Conservation (phyloP, 768 basidiomycete species). For the Boletus rubropictus region DNA sequence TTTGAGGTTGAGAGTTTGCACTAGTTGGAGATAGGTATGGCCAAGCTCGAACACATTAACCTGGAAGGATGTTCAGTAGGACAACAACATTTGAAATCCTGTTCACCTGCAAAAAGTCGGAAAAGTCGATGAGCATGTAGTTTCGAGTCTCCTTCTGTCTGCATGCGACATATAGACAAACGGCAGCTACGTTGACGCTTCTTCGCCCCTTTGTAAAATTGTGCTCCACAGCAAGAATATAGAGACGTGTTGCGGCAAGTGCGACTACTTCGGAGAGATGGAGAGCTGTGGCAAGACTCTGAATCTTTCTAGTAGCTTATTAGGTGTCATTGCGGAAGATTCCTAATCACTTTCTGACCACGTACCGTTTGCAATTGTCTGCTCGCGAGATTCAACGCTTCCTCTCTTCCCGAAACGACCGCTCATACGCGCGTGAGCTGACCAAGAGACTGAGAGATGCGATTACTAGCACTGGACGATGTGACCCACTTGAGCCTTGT, state of each 20-base stretch:
- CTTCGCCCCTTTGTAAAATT: constrained; percentile 92
- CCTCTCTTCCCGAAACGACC: constrained; percentile 80
- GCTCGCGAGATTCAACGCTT: constrained; percentile 78
- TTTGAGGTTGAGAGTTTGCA: constrained; percentile 78
- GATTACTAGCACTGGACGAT: not conserved
- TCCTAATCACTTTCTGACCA: not conserved
- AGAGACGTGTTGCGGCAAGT: constrained; percentile 78
- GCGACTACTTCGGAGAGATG: constrained; percentile 75
- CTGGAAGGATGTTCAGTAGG: constrained; percentile 35
- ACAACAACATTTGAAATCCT: not conserved
- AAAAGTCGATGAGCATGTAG: constrained; percentile 99
- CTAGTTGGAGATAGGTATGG: constrained; percentile 90
- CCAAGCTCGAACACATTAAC: constrained; percentile 98
- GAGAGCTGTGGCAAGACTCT: constrained; percentile 72
- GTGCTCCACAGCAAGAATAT: constrained; percentile 90
- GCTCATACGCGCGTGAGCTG: constrained; percentile 77
- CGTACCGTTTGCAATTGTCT: constrained; percentile 85
- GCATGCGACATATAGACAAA: constrained; percentile 93
- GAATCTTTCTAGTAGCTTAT: constrained; percentile 76
- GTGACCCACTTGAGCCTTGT: constrained; percentile 77
- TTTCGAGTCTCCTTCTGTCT: constrained; percentile 84
- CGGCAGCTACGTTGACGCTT: constrained; percentile 89
- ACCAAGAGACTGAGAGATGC: not conserved
- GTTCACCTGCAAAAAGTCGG: constrained; percentile 83
- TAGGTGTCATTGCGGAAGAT: not conserved